Conservation (phyloP, 495 filamentous ascomycete species). For the Lasiosphaeris hirsuta region DNA sequence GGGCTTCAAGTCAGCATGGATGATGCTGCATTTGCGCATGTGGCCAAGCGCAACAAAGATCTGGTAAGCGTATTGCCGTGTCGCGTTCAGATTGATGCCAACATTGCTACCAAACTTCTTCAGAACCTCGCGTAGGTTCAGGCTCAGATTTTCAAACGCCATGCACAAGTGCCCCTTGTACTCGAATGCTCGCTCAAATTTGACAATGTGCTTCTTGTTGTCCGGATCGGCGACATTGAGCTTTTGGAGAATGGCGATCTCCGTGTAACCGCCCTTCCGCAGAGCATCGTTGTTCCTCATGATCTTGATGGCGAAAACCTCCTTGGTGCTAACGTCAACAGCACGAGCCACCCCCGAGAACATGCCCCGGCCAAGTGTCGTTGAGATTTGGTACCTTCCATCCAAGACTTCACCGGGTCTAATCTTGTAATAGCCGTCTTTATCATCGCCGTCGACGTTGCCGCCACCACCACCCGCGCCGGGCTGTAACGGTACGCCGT, state of each 20-base stretch:
- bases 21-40: slow-evolving; percentile 83
- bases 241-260: slow-evolving; percentile 85
- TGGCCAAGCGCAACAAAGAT: slow-evolving; percentile 86
- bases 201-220: slow-evolving; percentile 88
- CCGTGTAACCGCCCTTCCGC: slow-evolving; percentile 88
- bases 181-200: slow-evolving; percentile 81
- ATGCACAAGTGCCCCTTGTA: slow-evolving; percentile 95
- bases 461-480: slow-evolving; percentile 59
- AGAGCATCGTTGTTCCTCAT: slow-evolving; percentile 93
- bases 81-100: slow-evolving; percentile 82
- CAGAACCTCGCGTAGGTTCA: slow-evolving; percentile 91
- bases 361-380: slow-evolving; percentile 89
- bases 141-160: slow-evolving; percentile 91
- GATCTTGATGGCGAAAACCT: slow-evolving; percentile 84
- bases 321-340: slow-evolving; percentile 68
- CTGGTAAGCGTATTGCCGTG: slow-evolving; percentile 85
- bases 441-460: slow-evolving; percentile 90
- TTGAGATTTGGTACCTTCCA: slow-evolving; percentile 79
- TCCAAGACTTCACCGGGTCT: slow-evolving; percentile 86
- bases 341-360: slow-evolving; percentile 94
- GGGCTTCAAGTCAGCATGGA: slow-evolving; percentile 95
- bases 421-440: slow-evolving; percentile 92
- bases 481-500: slow-evolving; percentile 33
- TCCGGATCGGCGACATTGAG: slow-evolving; percentile 79
- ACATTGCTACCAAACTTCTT: slow-evolving; percentile 95